Evolutionary conservation across 2,329 filamentous ascomycete genomes (phyloP).

Genomic region (Cladorrhinum sp.): DNA sequence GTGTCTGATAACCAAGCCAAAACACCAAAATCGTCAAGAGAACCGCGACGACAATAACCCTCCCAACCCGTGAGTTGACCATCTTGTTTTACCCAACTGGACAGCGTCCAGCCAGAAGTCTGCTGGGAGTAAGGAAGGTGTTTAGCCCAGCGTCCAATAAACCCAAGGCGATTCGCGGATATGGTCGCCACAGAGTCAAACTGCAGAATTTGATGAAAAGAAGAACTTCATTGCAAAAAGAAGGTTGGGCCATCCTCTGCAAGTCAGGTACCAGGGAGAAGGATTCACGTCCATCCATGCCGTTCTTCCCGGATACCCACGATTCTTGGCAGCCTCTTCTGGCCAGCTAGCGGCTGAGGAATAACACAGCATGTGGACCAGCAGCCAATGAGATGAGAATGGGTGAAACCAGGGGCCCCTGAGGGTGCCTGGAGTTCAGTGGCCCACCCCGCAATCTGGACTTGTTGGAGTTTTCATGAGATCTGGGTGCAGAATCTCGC

Average conservation of each 20-base stretch:
- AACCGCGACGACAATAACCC: constrained; percentile 19
- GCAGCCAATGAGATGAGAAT: background rate
- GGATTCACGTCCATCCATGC: background rate
- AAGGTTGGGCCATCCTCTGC: background rate
- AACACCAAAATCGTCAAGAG: constrained; percentile 21
- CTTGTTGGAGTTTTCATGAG: background rate
- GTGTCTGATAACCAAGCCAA: constrained; percentile 22
- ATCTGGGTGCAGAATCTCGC: background rate
- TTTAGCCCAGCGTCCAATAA: background rate
- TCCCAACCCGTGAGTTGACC: constrained; percentile 23
- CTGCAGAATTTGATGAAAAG: background rate
- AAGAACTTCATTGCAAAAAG: background rate
- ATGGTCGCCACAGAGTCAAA: background rate
- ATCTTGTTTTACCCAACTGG: constrained; percentile 15
- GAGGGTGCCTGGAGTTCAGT: background rate
- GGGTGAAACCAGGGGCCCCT: background rate
- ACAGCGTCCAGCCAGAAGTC: background rate
- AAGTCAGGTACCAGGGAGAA: background rate
- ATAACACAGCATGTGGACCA: background rate
- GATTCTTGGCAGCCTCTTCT: constrained; percentile 3
- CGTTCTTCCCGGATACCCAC: background rate
- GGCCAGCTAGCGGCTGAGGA: constrained; percentile 1
- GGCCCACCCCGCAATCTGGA: background rate
- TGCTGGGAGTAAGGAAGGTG: background rate
- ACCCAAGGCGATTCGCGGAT: background rate